Conservation (phyloP, 2,329 filamentous ascomycete species). For the Tolypocladium inflatum region DNA sequence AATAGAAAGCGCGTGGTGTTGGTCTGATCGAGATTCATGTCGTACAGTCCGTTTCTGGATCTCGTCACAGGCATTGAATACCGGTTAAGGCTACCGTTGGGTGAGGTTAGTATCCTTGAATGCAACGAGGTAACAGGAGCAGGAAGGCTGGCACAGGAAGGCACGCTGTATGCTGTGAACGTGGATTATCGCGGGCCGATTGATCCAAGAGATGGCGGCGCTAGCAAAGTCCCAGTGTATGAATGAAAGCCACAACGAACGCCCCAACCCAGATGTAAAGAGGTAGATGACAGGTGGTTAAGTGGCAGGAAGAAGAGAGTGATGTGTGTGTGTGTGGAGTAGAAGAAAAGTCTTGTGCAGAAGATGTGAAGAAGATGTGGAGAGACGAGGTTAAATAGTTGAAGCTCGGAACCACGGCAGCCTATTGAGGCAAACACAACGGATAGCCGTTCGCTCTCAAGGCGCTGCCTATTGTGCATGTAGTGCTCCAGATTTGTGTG, state of each 20-base stretch:
- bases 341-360: neutral
- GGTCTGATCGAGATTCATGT: slow-evolving; percentile 66
- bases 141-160: neutral
- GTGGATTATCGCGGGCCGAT: neutral
- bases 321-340: neutral
- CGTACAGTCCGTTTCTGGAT: slow-evolving; percentile 57
- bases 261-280: neutral
- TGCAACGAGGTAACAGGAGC: neutral
- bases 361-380: neutral
- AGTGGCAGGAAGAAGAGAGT: neutral
- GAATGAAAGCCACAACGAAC: neutral
- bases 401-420: neutral
- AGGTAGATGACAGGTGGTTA: too few relatives aligned
- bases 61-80: slow-evolving; percentile 88
- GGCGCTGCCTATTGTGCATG: neutral
- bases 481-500: neutral
- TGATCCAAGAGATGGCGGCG: neutral
- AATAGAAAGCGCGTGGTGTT: slow-evolving; percentile 83
- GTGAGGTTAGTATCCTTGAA: slow-evolving; percentile 10
- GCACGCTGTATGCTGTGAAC: neutral
- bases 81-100: slow-evolving; percentile 59
- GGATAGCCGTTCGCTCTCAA: neutral
- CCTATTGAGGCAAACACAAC: neutral
- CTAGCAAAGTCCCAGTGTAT: neutral
- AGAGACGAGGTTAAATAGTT: neutral